These are phyloP conservation scores for Acer yangbiense DNA, from an alignment of 345 rosid genomes.

Conservation along the genomic window DNA sequence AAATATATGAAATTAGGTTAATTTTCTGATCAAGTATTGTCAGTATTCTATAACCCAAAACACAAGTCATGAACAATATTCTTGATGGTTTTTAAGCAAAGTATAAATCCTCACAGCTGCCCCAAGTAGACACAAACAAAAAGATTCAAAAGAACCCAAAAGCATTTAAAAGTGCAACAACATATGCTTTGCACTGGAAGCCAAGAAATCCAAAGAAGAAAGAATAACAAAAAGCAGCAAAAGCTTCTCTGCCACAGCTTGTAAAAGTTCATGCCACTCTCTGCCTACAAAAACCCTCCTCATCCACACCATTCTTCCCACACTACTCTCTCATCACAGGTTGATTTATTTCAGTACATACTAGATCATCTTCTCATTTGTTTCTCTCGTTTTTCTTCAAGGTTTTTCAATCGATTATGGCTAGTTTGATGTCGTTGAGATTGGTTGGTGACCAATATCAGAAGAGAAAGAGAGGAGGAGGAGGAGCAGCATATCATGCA, in stretches of 20 bases:
- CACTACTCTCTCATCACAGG: not conserved
- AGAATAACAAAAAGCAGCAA: constrained; percentile 42
- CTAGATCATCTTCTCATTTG: too few relatives aligned
- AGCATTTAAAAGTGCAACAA: too few relatives aligned
- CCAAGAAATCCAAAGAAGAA: constrained; percentile 46
- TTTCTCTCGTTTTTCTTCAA: not conserved
- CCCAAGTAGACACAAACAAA: not conserved
- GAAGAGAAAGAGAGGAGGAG: not conserved
- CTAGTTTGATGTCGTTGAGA: constrained; percentile 24
- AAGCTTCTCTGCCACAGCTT: constrained; percentile 62
- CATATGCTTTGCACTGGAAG: constrained; percentile 65
- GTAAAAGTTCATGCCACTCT: constrained; percentile 30
- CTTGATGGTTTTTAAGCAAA: constrained; percentile 36
- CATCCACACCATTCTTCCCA: constrained; percentile 28
- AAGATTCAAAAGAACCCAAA: not conserved
- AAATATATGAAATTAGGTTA: too few relatives aligned
- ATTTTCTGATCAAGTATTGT: not conserved
- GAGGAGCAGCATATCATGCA: constrained; percentile 12
- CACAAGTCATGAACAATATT: constrained; percentile 36
- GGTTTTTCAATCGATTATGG: constrained; percentile 23
- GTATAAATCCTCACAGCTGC: constrained; percentile 27
- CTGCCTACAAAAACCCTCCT: constrained; percentile 62
- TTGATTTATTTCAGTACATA: too few relatives aligned
- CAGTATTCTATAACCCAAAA: not conserved
- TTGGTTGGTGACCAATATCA: not conserved